Conservation (phyloP, 768 basidiomycete species). For the Kwoniella sp. region DNA sequence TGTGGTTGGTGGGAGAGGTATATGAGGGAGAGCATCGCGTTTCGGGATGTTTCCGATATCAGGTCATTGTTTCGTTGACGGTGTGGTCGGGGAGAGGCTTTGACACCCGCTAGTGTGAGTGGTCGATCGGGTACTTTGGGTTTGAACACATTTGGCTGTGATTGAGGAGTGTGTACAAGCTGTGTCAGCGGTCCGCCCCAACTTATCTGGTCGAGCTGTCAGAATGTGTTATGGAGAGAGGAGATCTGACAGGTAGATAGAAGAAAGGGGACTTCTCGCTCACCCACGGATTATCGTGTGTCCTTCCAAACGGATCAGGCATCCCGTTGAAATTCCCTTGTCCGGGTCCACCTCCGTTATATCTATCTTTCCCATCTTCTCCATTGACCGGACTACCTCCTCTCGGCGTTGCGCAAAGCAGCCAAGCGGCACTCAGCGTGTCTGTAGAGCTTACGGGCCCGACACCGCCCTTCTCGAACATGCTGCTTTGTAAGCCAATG, state of each 20-base stretch:
- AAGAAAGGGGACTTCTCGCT: background rate
- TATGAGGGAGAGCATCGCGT: slow-evolving; percentile 48
- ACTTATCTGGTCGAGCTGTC: too few relatives aligned
- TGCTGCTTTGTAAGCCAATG: slow-evolving; percentile 36
- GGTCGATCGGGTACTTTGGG: slow-evolving; percentile 47
- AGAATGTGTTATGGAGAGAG: too few relatives aligned
- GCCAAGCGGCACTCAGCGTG: slow-evolving; percentile 43
- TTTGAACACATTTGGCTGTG: slow-evolving; percentile 41
- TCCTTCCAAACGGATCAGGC: slow-evolving; percentile 38
- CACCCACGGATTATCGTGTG: slow-evolving; percentile 48
- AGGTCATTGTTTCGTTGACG: slow-evolving; percentile 13
- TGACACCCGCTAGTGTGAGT: slow-evolving; percentile 42
- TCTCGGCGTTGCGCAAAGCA: slow-evolving; percentile 36
- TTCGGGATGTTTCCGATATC: slow-evolving; percentile 30
- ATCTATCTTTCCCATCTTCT: slow-evolving; percentile 11
- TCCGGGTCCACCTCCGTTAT: background rate
- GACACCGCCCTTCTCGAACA: slow-evolving; percentile 32
- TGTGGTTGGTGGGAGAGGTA: slow-evolving; percentile 45
- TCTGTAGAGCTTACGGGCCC: slow-evolving; percentile 43
- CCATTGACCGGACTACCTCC: slow-evolving; percentile 36
- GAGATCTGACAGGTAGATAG: background rate
- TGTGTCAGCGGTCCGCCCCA: background rate
- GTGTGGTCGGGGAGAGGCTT: slow-evolving; percentile 33
- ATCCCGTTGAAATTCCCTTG: slow-evolving; percentile 3
- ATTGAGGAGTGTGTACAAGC: background rate